Evolutionary conservation across 805 yeast genomes (phyloP), one percentile per base, ranked within the genome.

Genomic region (Saturnispora dispora): DNA sequence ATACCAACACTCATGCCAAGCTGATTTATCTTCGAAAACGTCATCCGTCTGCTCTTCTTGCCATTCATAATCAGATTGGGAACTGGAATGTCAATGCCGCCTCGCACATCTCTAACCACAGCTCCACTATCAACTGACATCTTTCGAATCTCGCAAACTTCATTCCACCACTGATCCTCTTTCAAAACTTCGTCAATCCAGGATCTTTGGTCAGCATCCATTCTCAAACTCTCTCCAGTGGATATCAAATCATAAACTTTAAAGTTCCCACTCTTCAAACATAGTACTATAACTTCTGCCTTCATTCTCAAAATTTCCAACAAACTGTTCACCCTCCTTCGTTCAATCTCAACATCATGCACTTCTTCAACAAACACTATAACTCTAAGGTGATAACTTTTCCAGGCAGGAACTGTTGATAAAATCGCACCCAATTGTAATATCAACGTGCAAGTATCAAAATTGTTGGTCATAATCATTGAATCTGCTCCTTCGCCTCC

Each of bases 391-490:
- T 66, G 69, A 62, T 88, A 93, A 0, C 85, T 81, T 46, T 73
- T 73, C 99, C 99, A 93, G 43, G 83, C 85, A 1, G 95, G 95
- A 3, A 93, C 99, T 0, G 99, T 90, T 10, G 86, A 81, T 52
- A 93, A 70, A 57, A 93, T 91, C 1, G 96, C 95, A 3, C 98
- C 99, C 52, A 93, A 71, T 62, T 93, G 99, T 53, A 95, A 70
- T 56, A 93, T 93, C 61, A 93, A 74, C 0, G 98, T 91, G 62
- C 90, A 93, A 0, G 99, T 93, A 65, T 93, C 99, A 63, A 93
- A 89, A 62, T 93, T 93, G 3, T 96, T 89, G 0, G 96, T 85
- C 53, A 84, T 63, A 1, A 85, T 82, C 1, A 85, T 82, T 17
- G 84, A 79, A 50, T 78, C 78, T 25, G 71, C 75, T 30, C 76